Evolutionary conservation across 2,329 filamentous ascomycete genomes (phyloP).

Genomic region (Alternaria brassicicola): DNA sequence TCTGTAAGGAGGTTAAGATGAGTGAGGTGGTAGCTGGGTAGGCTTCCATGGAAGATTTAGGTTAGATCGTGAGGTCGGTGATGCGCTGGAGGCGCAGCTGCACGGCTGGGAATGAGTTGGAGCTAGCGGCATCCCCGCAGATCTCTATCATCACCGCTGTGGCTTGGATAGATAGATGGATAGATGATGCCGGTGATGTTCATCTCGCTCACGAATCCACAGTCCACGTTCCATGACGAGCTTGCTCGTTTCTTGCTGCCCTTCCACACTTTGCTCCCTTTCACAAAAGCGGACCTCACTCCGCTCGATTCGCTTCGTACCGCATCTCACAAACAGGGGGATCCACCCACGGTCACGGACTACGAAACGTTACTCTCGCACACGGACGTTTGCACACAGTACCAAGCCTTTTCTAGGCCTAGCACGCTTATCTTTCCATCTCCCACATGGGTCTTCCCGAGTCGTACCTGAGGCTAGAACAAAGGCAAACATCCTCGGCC

Average conservation of each 20-base stretch:
- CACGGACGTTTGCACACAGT: slow-evolving; percentile 4
- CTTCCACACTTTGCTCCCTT: not conserved
- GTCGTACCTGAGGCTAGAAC: slow-evolving; percentile 5
- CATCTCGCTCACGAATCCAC: not conserved
- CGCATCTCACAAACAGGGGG: slow-evolving; percentile 3
- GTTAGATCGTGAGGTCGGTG: not conserved
- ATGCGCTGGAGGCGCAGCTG: not conserved
- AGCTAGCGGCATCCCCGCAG: not conserved
- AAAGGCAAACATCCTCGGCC: not conserved
- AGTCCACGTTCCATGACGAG: not conserved
- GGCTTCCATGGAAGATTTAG: not conserved
- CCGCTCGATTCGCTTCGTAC: not conserved
- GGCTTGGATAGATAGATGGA: not conserved
- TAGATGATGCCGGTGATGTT: not conserved
- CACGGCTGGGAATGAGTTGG: not conserved
- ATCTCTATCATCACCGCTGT: not conserved
- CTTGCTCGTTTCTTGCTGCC: not conserved
- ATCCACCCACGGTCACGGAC: slow-evolving; percentile 4
- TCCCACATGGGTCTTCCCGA: not conserved
- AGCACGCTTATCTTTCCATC: slow-evolving; percentile 1
- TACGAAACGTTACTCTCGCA: slow-evolving; percentile 16
- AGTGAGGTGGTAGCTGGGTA: not conserved
- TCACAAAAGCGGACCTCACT: not conserved
- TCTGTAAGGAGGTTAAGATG: not conserved
- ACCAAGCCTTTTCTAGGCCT: slow-evolving; percentile 6